These are phyloP conservation scores for Diplodia corticola DNA, from an alignment of 2,329 filamentous ascomycete genomes.

Conservation along the genomic window DNA sequence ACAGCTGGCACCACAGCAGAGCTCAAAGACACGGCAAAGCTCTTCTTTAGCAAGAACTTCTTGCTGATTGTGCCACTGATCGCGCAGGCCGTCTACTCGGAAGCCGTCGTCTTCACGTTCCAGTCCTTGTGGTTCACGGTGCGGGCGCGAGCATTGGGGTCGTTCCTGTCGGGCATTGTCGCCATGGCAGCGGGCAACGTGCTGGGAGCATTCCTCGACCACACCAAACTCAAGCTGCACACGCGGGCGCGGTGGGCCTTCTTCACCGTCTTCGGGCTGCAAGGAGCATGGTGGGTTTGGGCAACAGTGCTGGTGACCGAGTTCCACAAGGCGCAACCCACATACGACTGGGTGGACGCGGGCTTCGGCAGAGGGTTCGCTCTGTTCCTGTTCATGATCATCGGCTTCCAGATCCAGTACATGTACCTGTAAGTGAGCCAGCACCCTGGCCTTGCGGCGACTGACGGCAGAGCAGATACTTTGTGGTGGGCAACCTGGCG, in stretches of 20 bases:
- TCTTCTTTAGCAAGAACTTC: slow-evolving; percentile 63
- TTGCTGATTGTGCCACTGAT: slow-evolving; percentile 67
- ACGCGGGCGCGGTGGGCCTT: slow-evolving; percentile 58
- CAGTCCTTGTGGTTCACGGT: slow-evolving; percentile 68
- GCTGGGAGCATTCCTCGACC: slow-evolving; percentile 64
- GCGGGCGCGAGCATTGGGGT: slow-evolving; percentile 66
- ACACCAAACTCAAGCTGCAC: slow-evolving; percentile 55
- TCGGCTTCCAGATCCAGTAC: slow-evolving; percentile 73
- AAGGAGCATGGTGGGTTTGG: slow-evolving; percentile 74
- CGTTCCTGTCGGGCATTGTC: slow-evolving; percentile 68
- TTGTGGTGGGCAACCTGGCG: slow-evolving; percentile 68
- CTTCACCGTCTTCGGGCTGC: slow-evolving; percentile 54
- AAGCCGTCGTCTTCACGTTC: slow-evolving; percentile 73
- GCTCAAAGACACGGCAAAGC: slow-evolving; percentile 58
- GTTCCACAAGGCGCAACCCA: slow-evolving; percentile 58
- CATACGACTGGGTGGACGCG: slow-evolving; percentile 64
- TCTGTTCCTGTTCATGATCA: slow-evolving; percentile 66
- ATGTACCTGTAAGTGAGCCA: slow-evolving; percentile 58
- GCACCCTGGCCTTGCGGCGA: not conserved
- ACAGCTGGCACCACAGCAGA: slow-evolving; percentile 58
- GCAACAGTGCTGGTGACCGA: slow-evolving; percentile 64
- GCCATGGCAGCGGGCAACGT: slow-evolving; percentile 66
- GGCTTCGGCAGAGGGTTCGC: slow-evolving; percentile 68
- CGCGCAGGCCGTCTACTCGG: slow-evolving; percentile 68
- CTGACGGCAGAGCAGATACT: slow-evolving; percentile 53